phyloP scores from a whole-genome alignment of 1,139 yeast genomes.

The Scheffersomyces lignicola region DNA sequence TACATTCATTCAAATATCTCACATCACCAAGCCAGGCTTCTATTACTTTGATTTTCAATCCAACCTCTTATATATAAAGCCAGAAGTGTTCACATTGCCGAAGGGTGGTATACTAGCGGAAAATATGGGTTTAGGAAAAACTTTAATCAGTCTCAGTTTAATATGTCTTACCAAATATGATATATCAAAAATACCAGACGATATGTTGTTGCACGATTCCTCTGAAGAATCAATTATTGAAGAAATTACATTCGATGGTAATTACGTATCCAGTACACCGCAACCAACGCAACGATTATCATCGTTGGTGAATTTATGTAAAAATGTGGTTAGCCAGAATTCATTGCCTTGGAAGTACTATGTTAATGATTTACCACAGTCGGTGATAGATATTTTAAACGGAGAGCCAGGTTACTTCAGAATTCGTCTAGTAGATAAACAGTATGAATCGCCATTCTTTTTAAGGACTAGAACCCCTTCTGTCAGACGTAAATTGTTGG shows the following conservation, averaged over 20 bases:
- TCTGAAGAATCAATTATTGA: constrained; percentile 9
- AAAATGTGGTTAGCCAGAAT: constrained; percentile 36
- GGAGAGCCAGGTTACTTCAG: constrained; percentile 47
- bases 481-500: constrained; percentile 13
- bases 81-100: constrained; percentile 47
- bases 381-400: constrained; percentile 36
- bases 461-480: constrained; percentile 18
- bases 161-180: constrained; percentile 58
- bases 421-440: constrained; percentile 23
- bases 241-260: constrained; percentile 9
- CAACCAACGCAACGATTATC: constrained; percentile 5
- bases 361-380: constrained; percentile 40
- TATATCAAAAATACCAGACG: constrained; percentile 45
- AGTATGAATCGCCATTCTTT: constrained; percentile 21
- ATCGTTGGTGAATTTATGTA: constrained; percentile 42
- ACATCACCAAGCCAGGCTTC: neutral
- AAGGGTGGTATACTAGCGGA: constrained; percentile 73
- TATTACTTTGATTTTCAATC: constrained; percentile 37
- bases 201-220: constrained; percentile 18
- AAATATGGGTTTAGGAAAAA: constrained; percentile 77
- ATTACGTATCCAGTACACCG: constrained; percentile 5
- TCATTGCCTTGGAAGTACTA: constrained; percentile 63
- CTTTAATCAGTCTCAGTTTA: constrained; percentile 63
- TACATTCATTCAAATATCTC: constrained; percentile 33
- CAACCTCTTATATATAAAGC: constrained; percentile 26